These are phyloP conservation scores for Neonectria coccinea DNA, from an alignment of 2,329 filamentous ascomycete species.

Conservation along the genomic window DNA sequence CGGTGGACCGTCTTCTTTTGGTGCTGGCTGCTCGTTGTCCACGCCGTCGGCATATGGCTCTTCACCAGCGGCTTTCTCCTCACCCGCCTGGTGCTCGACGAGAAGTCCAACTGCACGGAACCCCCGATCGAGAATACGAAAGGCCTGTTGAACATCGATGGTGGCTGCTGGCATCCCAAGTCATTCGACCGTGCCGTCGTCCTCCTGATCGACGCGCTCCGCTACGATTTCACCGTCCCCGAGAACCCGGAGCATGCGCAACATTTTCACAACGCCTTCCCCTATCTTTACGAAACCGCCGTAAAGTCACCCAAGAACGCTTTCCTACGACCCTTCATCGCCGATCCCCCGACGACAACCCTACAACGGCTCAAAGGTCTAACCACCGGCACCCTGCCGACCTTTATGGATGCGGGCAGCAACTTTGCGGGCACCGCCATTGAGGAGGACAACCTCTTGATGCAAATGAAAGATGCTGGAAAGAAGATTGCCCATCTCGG, in stretches of 20 bases:
- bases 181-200: constrained; percentile 93
- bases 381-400: constrained; percentile 94
- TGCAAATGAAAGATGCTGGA: constrained; percentile 73
- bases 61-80: constrained; percentile 97
- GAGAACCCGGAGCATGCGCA: constrained; percentile 56
- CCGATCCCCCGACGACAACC: constrained; percentile 94
- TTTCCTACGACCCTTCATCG: constrained; percentile 93
- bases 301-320: constrained; percentile 81
- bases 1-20: constrained; percentile 75
- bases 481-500: constrained; percentile 90
- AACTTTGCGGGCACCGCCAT: constrained; percentile 97
- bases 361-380: constrained; percentile 92
- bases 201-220: constrained; percentile 90
- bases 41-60: constrained; percentile 85
- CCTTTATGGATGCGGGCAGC: constrained; percentile 92
- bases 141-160: constrained; percentile 59
- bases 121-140: constrained; percentile 71
- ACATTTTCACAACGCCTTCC: constrained; percentile 86
- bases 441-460: constrained; percentile 85
- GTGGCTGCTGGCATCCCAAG: constrained; percentile 96
- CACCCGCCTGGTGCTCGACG: constrained; percentile 82
- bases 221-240: constrained; percentile 96
- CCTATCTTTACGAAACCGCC: constrained; percentile 87
- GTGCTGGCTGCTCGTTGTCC: constrained; percentile 76
- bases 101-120: constrained; percentile 76